Percentiles rank a stretch among this genome's conserved stretches.
These are phyloP conservation scores for Thermomucor indicae-seudaticae DNA, from an alignment of 371 early-diverging fungal species.

Conservation along the genomic window DNA sequence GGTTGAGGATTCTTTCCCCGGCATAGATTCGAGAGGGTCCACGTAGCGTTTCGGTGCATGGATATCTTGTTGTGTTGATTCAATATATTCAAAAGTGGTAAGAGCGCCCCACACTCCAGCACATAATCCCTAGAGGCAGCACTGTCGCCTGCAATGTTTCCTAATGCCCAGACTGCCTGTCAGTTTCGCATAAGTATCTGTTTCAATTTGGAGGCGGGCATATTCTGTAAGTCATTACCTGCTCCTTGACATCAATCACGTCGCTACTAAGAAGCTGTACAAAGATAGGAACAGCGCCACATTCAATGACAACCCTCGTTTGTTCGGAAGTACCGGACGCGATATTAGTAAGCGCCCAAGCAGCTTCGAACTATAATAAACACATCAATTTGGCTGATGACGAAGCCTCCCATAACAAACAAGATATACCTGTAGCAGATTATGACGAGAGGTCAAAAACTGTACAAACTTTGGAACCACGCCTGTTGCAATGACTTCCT, in stretches of 20 bases:
- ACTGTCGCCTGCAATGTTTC: slow-evolving; percentile 99
- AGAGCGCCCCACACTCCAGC: slow-evolving; percentile 79
- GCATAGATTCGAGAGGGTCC: slow-evolving; percentile 99
- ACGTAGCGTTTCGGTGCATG: slow-evolving; percentile 97
- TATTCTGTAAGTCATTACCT: slow-evolving; percentile 61
- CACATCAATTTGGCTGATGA: not conserved
- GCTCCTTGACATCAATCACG: slow-evolving; percentile 94
- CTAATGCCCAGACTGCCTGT: slow-evolving; percentile 99
- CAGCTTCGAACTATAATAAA: slow-evolving; percentile 47
- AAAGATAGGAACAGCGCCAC: slow-evolving; percentile 93
- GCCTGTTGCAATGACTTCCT: slow-evolving; percentile 91
- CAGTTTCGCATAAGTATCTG: no score
- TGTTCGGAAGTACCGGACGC: slow-evolving; percentile 99
- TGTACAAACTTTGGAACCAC: slow-evolving; percentile 97
- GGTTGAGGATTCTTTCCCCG: slow-evolving; percentile 98
- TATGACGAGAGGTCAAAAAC: slow-evolving; percentile 78
- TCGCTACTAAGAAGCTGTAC: slow-evolving; percentile 85
- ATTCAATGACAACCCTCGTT: slow-evolving; percentile 90
- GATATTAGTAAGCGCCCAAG: slow-evolving; percentile 99
- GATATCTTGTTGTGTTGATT: slow-evolving; percentile 84
- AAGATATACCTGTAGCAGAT: slow-evolving; percentile 79
- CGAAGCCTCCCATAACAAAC: not conserved
- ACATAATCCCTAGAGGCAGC: slow-evolving; percentile 94
- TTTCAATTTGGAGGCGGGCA: no score
- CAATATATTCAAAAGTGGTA: slow-evolving; percentile 80